A percentile compares a stretch with the other conserved stretches of the same genome.
Conservation (phyloP, 73 alveolate species). For the Symbiodinium natans region DNA sequence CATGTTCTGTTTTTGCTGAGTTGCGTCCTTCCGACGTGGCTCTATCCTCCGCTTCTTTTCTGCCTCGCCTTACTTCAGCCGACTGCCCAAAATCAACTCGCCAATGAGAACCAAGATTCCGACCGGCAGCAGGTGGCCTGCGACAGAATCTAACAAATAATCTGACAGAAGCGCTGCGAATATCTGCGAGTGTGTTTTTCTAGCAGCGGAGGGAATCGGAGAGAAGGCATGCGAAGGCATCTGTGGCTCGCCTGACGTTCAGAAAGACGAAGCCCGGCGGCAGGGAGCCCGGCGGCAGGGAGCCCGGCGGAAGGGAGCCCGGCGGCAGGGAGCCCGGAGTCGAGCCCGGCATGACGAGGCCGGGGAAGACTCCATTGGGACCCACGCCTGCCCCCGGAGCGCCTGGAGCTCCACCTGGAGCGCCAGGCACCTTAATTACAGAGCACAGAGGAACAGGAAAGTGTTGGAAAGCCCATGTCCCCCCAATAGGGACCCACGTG, state of each 20-base stretch:
- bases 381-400: not conserved
- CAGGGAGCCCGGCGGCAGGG: not conserved
- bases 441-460: too few relatives aligned
- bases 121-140: not conserved
- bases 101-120: not conserved
- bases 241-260: slow-evolving; percentile 11
- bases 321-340: not conserved
- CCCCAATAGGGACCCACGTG: too few relatives aligned
- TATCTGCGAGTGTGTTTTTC: too few relatives aligned
- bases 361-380: slow-evolving; percentile 8
- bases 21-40: slow-evolving; percentile 4
- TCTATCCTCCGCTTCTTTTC: not conserved
- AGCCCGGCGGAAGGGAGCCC: not conserved
- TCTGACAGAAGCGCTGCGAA: too few relatives aligned
- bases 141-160: too few relatives aligned
- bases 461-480: too few relatives aligned
- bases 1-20: too few relatives aligned
- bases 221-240: too few relatives aligned
- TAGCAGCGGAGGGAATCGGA: too few relatives aligned
- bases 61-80: not conserved
- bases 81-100: not conserved
- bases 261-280: slow-evolving; percentile 1
- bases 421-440: not conserved
- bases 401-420: not conserved
- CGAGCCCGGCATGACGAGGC: not conserved